A percentile compares a stretch with the other conserved stretches of the same genome.
Conservation (phyloP, 2,329 filamentous ascomycete genomes). For the Colletotrichum phormii region DNA sequence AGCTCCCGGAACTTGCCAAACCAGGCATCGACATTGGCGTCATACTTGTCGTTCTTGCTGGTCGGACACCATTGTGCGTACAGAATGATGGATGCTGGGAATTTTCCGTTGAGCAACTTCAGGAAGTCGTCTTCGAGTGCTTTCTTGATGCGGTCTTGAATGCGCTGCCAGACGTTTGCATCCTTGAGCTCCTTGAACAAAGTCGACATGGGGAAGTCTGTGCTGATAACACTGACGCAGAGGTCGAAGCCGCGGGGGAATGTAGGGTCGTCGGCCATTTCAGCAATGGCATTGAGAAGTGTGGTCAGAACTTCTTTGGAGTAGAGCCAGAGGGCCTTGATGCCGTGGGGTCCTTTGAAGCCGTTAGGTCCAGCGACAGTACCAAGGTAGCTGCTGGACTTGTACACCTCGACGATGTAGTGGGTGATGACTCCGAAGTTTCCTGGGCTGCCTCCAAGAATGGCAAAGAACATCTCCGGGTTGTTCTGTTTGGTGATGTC, state of each 20-base stretch:
- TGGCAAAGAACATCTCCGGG: slow-evolving; percentile 68
- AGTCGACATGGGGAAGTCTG: slow-evolving; percentile 49
- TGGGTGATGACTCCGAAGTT: slow-evolving; percentile 68
- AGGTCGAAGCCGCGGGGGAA: slow-evolving; percentile 60
- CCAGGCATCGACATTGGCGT: slow-evolving; percentile 47
- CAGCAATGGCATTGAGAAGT: slow-evolving; percentile 52
- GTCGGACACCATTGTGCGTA: slow-evolving; percentile 63
- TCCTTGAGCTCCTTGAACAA: slow-evolving; percentile 50
- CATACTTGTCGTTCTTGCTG: slow-evolving; percentile 47
- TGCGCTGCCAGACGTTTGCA: slow-evolving; percentile 24
- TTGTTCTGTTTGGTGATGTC: slow-evolving; percentile 61
- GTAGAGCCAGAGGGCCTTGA: slow-evolving; percentile 57
- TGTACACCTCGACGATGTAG: slow-evolving; percentile 59
- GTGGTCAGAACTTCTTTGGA: slow-evolving; percentile 49
- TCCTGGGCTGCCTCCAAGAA: slow-evolving; percentile 68
- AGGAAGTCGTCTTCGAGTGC: slow-evolving; percentile 51
- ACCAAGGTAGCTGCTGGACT: slow-evolving; percentile 26
- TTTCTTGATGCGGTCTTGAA: slow-evolving; percentile 49
- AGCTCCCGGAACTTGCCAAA: slow-evolving; percentile 46
- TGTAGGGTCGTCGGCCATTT: slow-evolving; percentile 56
- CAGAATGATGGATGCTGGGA: slow-evolving; percentile 55
- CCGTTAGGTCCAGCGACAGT: slow-evolving; percentile 13
- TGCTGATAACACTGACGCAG: slow-evolving; percentile 59
- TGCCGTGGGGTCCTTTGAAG: slow-evolving; percentile 51
- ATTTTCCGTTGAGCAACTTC: slow-evolving; percentile 48